Conservation (phyloP, 768 basidiomycete genomes). For the Clavaria fumosa region DNA sequence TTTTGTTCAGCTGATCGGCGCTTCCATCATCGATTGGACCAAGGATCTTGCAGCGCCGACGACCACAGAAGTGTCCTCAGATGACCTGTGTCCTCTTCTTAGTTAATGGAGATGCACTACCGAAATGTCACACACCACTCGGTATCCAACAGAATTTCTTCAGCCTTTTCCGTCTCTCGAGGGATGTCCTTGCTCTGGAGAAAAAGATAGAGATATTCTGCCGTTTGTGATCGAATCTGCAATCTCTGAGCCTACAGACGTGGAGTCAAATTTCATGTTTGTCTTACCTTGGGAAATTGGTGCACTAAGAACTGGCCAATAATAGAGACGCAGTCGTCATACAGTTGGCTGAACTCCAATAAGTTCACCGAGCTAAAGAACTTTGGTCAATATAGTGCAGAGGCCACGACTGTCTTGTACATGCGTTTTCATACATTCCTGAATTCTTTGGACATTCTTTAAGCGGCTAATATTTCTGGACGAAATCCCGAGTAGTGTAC, state of each 20-base stretch:
- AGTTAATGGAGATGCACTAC: neutral
- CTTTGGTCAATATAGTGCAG: slow-evolving; percentile 9
- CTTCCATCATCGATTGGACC: too few relatives aligned
- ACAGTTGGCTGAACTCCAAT: slow-evolving; percentile 35
- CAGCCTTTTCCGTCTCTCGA: slow-evolving; percentile 46
- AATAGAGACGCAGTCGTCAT: slow-evolving; percentile 25
- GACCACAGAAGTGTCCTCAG: slow-evolving; percentile 9
- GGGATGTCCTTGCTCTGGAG: slow-evolving; percentile 58
- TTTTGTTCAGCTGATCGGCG: too few relatives aligned
- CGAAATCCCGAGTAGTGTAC: slow-evolving; percentile 36
- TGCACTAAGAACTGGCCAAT: slow-evolving; percentile 59
- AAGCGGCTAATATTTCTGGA: slow-evolving; percentile 48
- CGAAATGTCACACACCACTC: slow-evolving; percentile 47
- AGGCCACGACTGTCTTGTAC: slow-evolving; percentile 3
- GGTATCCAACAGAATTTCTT: slow-evolving; percentile 63
- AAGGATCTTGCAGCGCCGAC: neutral
- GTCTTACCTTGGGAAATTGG: slow-evolving; percentile 66
- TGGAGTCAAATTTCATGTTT: too few relatives aligned
- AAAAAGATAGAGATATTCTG: slow-evolving; percentile 69
- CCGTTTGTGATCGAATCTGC: slow-evolving; percentile 66
- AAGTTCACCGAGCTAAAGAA: slow-evolving; percentile 51
- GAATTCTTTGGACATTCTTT: slow-evolving; percentile 74
- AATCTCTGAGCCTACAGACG: slow-evolving; percentile 4
- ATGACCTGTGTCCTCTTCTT: slow-evolving; percentile 29
- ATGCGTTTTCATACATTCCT: slow-evolving; percentile 75